These are phyloP conservation scores for Pythium sp. DNA, from an alignment of 352 stramenopile species.

Conservation along the genomic window DNA sequence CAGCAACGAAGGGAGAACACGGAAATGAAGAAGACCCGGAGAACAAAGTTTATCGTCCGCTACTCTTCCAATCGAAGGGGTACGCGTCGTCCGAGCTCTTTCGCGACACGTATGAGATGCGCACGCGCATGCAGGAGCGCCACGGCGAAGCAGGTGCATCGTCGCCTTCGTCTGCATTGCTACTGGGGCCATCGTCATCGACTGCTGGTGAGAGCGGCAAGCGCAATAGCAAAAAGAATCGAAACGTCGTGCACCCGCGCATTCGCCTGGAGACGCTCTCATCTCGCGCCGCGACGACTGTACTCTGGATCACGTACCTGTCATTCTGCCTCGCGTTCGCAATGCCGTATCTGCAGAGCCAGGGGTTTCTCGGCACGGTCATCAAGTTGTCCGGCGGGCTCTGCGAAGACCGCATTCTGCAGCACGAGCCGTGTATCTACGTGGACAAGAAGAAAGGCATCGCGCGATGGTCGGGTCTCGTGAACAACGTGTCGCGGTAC, in stretches of 20 bases:
- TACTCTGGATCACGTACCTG: constrained; percentile 78
- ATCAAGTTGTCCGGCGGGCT: constrained; percentile 52
- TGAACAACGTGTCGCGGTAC: constrained; percentile 71
- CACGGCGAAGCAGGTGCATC: constrained; percentile 3
- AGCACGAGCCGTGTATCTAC: constrained; percentile 53
- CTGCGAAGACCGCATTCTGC: constrained; percentile 26
- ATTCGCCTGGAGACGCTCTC: constrained; percentile 83
- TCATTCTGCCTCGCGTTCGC: constrained; percentile 66
- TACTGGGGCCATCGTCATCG: constrained; percentile 1
- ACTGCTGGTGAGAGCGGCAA: neutral
- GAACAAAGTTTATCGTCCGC: constrained; percentile 64
- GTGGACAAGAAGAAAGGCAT: constrained; percentile 52
- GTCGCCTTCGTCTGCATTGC: constrained; percentile 27
- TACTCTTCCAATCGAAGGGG: constrained; percentile 76
- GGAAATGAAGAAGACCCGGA: constrained; percentile 30
- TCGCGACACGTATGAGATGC: constrained; percentile 80
- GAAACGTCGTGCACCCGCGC: constrained; percentile 29
- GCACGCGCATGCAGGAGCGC: constrained; percentile 38
- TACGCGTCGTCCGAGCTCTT: constrained; percentile 83
- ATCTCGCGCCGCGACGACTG: constrained; percentile 62
- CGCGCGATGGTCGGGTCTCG: constrained; percentile 64
- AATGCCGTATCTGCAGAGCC: constrained; percentile 74
- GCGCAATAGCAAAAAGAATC: constrained; percentile 16
- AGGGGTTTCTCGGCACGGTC: constrained; percentile 65
- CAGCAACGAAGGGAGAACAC: neutral